Evolutionary conservation across 257 asterid species (phyloP), one percentile per base, ranked within the genome.

Genomic region (Nicotiana undulata): DNA sequence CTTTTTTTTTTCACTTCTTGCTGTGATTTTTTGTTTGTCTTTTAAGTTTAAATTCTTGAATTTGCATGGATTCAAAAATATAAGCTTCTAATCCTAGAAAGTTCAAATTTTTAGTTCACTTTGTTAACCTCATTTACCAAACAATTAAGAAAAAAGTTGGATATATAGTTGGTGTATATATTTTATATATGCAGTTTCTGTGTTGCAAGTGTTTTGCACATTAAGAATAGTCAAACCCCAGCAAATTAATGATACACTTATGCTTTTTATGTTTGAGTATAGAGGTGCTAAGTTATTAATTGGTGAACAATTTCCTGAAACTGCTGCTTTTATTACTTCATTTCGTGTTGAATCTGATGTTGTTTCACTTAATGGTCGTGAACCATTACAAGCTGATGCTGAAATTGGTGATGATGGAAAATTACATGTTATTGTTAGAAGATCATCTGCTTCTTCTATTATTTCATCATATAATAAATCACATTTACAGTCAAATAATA

Each of bases 381-480:
- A 94, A 83, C 97, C 93, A 0, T 68, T 94, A 60, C 98, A 94
- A 85, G 89, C 97, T 0, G 98, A 93, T 32, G 98, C 97, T 0
- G 98, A 95, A 86, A 85, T 95, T 22, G 98, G 98, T 0, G 93
- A 92, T 1, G 98, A 95, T 76, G 97, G 98, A 3, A 95, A 92
- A 86, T 83, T 95, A 0, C 98, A 93, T 81, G 98, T 95, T 7
- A 94, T 95, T 5, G 95, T 95, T 0, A 86, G 88, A 29, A 83
- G 95, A 2, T 95, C 98, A 0, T 79, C 91, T 0, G 76, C 98
- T 0, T 89, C 93, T 0, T 93, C 97, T 0, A 80, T 91, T 87
- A 79, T 87, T 0, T 89, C 93, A 0, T 89, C 95, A 0, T 91
- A 83, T 31, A 88, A 90, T 22, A 90, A 90, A 1, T 56, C 32